Conservation (phyloP, 148 eudicot species). For the Silene conica region DNA sequence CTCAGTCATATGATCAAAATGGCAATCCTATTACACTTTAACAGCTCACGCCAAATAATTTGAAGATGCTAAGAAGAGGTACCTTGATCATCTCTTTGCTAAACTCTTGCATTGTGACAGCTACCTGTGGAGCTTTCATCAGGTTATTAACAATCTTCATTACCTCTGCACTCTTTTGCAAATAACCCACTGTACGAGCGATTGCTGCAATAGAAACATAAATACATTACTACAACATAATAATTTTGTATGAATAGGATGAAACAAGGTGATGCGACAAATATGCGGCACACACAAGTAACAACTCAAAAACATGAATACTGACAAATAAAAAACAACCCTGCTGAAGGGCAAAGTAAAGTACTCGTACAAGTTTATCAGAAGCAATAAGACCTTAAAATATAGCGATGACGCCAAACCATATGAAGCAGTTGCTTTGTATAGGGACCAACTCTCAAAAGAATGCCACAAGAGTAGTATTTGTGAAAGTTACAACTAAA, state of each 20-base stretch:
- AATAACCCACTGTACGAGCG: constrained; percentile 81
- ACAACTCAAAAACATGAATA: background rate
- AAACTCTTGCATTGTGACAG: constrained; percentile 93
- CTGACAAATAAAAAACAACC: background rate
- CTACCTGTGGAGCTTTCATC: constrained; percentile 93
- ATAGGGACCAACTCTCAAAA: background rate
- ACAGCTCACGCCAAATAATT: background rate
- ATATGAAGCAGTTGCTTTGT: background rate
- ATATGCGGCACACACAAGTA: background rate
- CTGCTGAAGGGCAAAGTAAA: background rate
- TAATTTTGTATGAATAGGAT: background rate
- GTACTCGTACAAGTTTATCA: background rate
- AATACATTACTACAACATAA: background rate
- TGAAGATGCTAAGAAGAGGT: constrained; percentile 10
- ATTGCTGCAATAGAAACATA: constrained; percentile 50
- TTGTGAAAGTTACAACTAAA: background rate
- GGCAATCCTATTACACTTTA: background rate
- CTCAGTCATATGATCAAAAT: too few relatives aligned
- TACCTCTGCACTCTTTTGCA: constrained; percentile 95
- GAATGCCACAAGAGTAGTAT: background rate
- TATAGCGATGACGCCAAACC: background rate
- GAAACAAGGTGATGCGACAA: background rate
- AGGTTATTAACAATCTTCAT: constrained; percentile 94
- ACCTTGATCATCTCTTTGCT: constrained; percentile 99
- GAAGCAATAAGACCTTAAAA: background rate